A percentile compares a stretch with the other conserved stretches of the same genome.
Evolutionary conservation across 345 rosid species (phyloP).

Genomic region (Zanthoxylum bungeanum): DNA sequence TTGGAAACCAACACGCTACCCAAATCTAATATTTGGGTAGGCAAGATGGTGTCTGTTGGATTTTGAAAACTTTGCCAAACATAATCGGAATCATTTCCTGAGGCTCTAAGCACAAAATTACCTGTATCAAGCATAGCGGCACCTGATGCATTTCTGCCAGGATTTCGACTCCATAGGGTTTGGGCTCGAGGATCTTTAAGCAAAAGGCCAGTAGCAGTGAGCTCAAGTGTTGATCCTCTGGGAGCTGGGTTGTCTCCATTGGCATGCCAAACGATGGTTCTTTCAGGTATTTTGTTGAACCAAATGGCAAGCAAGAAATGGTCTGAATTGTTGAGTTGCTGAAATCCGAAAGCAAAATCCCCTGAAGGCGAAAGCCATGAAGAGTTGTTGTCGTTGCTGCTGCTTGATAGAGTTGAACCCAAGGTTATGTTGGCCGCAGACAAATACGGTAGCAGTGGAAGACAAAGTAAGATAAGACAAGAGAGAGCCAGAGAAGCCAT

Average conservation of each 20-base stretch:
- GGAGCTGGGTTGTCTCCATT: background rate
- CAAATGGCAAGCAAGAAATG: constrained; percentile 32
- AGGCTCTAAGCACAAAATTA: constrained; percentile 12
- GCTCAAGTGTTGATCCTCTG: no score
- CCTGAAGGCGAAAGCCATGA: constrained; percentile 19
- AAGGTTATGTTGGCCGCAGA: constrained; percentile 13
- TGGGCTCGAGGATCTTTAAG: no score
- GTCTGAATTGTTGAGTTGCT: no score
- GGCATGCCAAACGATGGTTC: constrained; percentile 25
- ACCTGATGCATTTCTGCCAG: no score
- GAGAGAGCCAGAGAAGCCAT: constrained; percentile 2
- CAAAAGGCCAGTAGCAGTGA: no score
- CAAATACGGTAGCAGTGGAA: background rate
- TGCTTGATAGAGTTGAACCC: constrained; percentile 8
- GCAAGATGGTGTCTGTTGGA: constrained; percentile 16
- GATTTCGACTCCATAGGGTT: no score
- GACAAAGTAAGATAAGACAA: background rate
- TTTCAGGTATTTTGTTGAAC: constrained; percentile 25
- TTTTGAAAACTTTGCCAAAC: constrained; percentile 14
- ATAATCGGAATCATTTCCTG: background rate
- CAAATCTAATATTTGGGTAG: constrained; percentile 2
- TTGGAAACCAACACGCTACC: constrained; percentile 15
- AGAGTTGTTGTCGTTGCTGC: constrained; percentile 10
- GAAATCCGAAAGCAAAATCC: constrained; percentile 29
- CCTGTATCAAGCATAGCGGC: constrained; percentile 9